Percentiles rank a stretch among this genome's conserved stretches.
Conservation (phyloP, 192 early-diverging fungal genomes). For the Endogone sp. region DNA sequence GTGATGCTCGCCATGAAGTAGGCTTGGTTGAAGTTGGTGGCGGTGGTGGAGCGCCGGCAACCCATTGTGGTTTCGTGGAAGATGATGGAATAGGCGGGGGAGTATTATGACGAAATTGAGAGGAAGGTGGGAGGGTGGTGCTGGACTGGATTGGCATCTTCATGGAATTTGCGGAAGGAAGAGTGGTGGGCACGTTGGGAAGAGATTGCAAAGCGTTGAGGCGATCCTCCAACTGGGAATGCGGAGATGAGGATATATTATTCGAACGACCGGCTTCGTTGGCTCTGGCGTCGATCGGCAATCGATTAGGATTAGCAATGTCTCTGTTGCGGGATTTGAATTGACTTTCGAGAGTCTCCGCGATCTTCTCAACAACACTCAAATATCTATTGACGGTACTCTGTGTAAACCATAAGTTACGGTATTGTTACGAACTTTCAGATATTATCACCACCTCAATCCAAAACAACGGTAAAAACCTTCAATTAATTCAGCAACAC, state of each 20-base stretch:
- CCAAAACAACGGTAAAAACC: constrained; percentile 4
- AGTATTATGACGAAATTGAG: neutral
- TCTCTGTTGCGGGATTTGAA: neutral
- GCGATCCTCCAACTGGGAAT: too few relatives aligned
- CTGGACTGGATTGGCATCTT: neutral
- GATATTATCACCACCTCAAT: constrained; percentile 28
- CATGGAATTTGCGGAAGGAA: neutral
- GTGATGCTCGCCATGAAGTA: neutral
- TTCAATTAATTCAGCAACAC: constrained; percentile 8
- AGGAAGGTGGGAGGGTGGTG: neutral
- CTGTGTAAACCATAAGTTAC: neutral
- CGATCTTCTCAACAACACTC: constrained; percentile 34
- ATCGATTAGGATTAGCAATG: too few relatives aligned
- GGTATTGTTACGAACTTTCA: neutral
- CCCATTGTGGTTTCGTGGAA: constrained; percentile 11
- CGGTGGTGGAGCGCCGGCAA: neutral
- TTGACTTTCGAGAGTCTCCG: constrained; percentile 31
- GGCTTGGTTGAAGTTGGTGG: neutral
- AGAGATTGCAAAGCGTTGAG: constrained; percentile 8
- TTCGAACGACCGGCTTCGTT: too few relatives aligned
- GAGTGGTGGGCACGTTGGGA: neutral
- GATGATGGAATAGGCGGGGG: constrained; percentile 12
- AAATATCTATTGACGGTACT: neutral
- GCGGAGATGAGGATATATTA: too few relatives aligned
- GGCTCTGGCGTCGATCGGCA: too few relatives aligned